These are phyloP conservation scores for Mycena olivaceomarginata DNA, from an alignment of 768 basidiomycete genomes.

Conservation along the genomic window DNA sequence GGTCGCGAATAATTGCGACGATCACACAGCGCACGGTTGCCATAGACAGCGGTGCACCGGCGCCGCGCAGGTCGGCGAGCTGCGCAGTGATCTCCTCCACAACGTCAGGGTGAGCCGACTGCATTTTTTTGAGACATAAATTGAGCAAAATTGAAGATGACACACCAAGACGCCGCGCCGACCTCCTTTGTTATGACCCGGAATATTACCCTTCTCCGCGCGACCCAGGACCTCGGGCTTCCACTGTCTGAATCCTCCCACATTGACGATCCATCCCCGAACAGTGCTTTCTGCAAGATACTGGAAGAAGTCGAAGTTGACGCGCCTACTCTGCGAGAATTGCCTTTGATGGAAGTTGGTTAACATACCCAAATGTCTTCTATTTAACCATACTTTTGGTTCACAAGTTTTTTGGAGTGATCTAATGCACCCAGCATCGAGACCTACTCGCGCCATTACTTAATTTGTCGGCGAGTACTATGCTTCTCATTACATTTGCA, in stretches of 20 bases:
- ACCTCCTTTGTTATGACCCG: slow-evolving; percentile 14
- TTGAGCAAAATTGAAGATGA: background rate
- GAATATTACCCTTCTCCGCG: slow-evolving; percentile 16
- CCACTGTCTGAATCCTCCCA: slow-evolving; percentile 26
- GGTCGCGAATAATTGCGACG: background rate
- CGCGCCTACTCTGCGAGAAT: too few relatives aligned
- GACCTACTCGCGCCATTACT: too few relatives aligned
- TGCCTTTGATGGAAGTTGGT: too few relatives aligned
- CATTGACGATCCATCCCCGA: slow-evolving; percentile 25
- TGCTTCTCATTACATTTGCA: too few relatives aligned
- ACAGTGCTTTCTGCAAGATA: slow-evolving; percentile 15
- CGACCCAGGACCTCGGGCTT: slow-evolving; percentile 11
- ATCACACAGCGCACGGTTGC: background rate
- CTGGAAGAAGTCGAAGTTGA: slow-evolving; percentile 31
- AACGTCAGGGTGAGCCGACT: slow-evolving; percentile 19
- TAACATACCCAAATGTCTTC: too few relatives aligned
- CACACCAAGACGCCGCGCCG: slow-evolving; percentile 11
- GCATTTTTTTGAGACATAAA: slow-evolving; percentile 17
- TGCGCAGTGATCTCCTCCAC: slow-evolving; percentile 12
- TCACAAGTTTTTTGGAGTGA: too few relatives aligned
- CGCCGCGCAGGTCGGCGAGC: background rate
- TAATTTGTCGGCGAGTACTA: too few relatives aligned
- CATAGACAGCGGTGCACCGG: slow-evolving; percentile 2
- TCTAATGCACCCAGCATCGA: too few relatives aligned
- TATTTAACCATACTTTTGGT: too few relatives aligned